Conservation (phyloP, 768 basidiomycete species). For the Cystofilobasidium ferigula region DNA sequence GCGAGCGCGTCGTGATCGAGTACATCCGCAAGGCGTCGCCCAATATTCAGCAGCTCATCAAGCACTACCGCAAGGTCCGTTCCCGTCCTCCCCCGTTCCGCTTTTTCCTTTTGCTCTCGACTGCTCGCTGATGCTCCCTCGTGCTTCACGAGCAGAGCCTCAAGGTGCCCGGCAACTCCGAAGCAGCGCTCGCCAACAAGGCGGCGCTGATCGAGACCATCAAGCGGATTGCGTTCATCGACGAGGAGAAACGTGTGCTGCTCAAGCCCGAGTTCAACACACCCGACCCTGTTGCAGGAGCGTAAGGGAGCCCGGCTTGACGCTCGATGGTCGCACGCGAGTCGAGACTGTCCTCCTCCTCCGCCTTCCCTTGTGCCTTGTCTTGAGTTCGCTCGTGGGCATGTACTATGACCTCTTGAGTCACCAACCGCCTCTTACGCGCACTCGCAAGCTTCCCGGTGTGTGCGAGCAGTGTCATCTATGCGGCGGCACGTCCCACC, state of each 20-base stretch:
- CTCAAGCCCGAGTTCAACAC: conserved; percentile 13
- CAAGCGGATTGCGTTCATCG: conserved; percentile 9
- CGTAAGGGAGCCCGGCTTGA: background rate
- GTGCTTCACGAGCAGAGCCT: background rate
- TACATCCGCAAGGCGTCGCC: conserved; percentile 13
- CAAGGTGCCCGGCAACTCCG: conserved; percentile 5
- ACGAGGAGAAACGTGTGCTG: background rate
- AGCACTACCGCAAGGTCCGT: conserved; percentile 23
- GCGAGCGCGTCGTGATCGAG: conserved; percentile 18
- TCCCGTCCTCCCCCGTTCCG: background rate
- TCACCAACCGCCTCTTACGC: too few relatives aligned
- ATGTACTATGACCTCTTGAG: too few relatives aligned
- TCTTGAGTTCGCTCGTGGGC: too few relatives aligned
- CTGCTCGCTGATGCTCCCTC: background rate
- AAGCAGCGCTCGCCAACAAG: conserved; percentile 16
- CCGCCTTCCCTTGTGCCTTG: too few relatives aligned
- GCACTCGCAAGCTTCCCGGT: too few relatives aligned
- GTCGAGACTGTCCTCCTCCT: background rate
- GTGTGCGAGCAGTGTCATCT: too few relatives aligned
- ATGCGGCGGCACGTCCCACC: too few relatives aligned
- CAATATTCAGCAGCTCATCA: conserved; percentile 15
- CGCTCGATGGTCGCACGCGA: background rate
- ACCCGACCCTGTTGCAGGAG: too few relatives aligned
- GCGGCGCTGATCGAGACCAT: conserved; percentile 19
- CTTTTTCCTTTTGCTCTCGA: background rate